Evolutionary conservation across 495 filamentous ascomycete species (phyloP).

Genomic region (Talaromyces trachyspermus): DNA sequence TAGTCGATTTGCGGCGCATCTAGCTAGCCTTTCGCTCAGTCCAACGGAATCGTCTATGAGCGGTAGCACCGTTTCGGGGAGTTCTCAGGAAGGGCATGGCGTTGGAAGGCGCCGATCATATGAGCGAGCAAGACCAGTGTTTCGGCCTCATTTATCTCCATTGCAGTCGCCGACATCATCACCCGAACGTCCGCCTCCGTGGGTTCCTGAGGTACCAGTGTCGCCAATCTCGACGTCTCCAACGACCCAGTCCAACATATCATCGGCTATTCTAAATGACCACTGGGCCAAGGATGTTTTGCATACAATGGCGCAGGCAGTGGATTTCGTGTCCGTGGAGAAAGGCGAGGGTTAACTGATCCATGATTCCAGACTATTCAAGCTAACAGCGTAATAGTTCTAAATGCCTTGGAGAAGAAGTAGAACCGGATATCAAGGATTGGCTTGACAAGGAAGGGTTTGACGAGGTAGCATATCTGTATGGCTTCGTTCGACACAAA

Average conservation of each 20-base stretch:
- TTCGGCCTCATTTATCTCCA: slow-evolving; percentile 30
- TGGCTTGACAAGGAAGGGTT: slow-evolving; percentile 30
- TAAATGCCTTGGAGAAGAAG: slow-evolving; percentile 38
- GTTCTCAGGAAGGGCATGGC: slow-evolving; percentile 24
- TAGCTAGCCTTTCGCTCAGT: slow-evolving; percentile 31
- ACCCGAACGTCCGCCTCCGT: slow-evolving; percentile 27
- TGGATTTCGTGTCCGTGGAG: slow-evolving; percentile 26
- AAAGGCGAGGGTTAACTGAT: slow-evolving; percentile 28
- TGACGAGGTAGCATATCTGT: slow-evolving; percentile 40
- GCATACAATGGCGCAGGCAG: slow-evolving; percentile 30
- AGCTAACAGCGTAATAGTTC: slow-evolving; percentile 32
- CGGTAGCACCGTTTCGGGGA: slow-evolving; percentile 22
- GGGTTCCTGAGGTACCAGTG: slow-evolving; percentile 31
- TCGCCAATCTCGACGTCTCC: slow-evolving; percentile 35
- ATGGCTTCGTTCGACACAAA: slow-evolving; percentile 10
- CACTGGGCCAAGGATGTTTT: slow-evolving; percentile 52
- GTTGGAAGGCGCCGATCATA: slow-evolving; percentile 31
- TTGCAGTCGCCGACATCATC: slow-evolving; percentile 14
- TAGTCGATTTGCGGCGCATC: slow-evolving; percentile 23
- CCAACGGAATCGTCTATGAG: slow-evolving; percentile 22
- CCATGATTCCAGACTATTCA: background rate
- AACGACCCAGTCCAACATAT: slow-evolving; percentile 27
- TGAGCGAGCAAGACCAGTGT: slow-evolving; percentile 26
- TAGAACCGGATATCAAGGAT: slow-evolving; percentile 28
- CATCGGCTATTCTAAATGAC: slow-evolving; percentile 20